These are phyloP conservation scores for Apocynum venetum DNA, from an alignment of 257 asterid species.

Conservation along the genomic window DNA sequence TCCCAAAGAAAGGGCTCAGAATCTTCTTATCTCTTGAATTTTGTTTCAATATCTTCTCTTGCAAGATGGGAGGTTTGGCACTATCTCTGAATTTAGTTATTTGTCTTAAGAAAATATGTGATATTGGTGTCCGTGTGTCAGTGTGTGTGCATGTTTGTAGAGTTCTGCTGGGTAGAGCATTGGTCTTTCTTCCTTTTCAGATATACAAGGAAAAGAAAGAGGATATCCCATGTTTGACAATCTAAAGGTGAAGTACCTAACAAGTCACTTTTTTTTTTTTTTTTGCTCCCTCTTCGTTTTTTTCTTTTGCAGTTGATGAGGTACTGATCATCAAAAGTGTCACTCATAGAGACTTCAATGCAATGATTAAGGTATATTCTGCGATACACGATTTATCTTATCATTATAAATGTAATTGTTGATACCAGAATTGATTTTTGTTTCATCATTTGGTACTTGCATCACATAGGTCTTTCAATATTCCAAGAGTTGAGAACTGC, in stretches of 20 bases:
- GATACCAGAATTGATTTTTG: background rate
- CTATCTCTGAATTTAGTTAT: background rate
- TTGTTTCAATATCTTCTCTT: background rate
- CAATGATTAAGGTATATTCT: constrained; percentile 71
- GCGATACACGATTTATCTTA: background rate
- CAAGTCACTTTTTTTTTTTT: constrained; percentile 10
- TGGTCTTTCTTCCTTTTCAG: background rate
- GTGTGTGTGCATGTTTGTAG: background rate
- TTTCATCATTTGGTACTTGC: background rate
- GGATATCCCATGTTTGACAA: too few species aligned
- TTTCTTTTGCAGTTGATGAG: constrained; percentile 64
- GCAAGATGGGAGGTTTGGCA: background rate
- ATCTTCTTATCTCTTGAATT: background rate
- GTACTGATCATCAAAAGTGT: constrained; percentile 90
- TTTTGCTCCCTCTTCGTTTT: background rate
- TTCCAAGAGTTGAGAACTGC: background rate
- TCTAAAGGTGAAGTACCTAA: background rate
- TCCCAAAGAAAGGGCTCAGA: background rate
- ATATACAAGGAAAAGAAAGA: background rate
- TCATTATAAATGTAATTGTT: background rate
- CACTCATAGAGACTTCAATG: constrained; percentile 83
- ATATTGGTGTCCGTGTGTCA: too few species aligned
- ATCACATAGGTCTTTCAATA: background rate
- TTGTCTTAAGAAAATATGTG: background rate
- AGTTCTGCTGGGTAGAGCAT: background rate